phyloP scores from a whole-genome alignment of 306 rosid genomes.

The Quercus parvula region DNA sequence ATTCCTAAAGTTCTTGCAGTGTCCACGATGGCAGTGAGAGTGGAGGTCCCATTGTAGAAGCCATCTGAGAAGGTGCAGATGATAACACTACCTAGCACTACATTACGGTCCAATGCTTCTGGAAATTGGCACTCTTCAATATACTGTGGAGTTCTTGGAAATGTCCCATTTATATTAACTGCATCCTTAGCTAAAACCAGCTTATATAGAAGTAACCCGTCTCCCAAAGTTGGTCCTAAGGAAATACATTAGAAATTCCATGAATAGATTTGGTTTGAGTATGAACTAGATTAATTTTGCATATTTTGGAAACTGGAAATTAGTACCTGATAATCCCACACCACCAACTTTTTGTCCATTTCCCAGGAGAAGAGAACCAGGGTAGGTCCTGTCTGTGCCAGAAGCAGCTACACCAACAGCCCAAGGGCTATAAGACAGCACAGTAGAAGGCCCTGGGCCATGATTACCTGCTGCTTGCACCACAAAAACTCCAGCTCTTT shows the following conservation, averaged over 20 bases:
- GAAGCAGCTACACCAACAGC: constrained; percentile 60
- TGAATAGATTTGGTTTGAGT: background rate
- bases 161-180: constrained; percentile 41
- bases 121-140: constrained; percentile 81
- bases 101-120: constrained; percentile 52
- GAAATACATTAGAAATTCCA: constrained; percentile 7
- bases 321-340: constrained; percentile 58
- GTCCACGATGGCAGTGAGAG: constrained; percentile 46
- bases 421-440: constrained; percentile 85
- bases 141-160: constrained; percentile 40
- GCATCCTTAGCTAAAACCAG: constrained; percentile 80
- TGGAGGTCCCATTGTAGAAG: constrained; percentile 61
- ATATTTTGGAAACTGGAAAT: background rate
- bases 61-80: constrained; percentile 78
- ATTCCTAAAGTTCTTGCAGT: constrained; percentile 53
- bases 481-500: constrained; percentile 79
- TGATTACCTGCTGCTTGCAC: constrained; percentile 80
- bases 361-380: constrained; percentile 52
- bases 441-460: constrained; percentile 66
- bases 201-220: constrained; percentile 38
- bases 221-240: constrained; percentile 59
- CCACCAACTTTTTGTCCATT: constrained; percentile 54
- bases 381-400: constrained; percentile 59
- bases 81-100: constrained; percentile 49
- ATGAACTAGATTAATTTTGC: background rate